These are phyloP conservation scores for Septoria petroselini DNA, from an alignment of 2,329 filamentous ascomycete species.

Conservation along the genomic window DNA sequence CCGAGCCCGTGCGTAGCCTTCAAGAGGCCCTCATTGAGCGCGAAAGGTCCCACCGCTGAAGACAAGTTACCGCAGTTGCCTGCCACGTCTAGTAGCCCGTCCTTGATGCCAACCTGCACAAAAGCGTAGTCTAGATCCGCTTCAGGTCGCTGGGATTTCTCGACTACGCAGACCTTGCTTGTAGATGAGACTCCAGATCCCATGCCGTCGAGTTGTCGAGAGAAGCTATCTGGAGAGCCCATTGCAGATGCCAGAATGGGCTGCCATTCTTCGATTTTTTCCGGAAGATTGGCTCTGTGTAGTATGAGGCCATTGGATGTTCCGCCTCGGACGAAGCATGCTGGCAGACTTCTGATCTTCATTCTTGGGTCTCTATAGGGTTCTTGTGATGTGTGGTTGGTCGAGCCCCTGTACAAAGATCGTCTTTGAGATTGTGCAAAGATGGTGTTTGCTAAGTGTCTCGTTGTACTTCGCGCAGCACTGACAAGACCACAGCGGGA, in stretches of 20 bases:
- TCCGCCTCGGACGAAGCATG: conserved; percentile 64
- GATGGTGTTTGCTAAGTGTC: background rate
- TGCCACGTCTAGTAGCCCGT: conserved; percentile 60
- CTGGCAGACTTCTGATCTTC: conserved; percentile 40
- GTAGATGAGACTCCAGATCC: conserved; percentile 67
- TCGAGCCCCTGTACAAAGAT: conserved; percentile 9
- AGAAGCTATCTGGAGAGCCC: conserved; percentile 64
- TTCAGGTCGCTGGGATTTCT: conserved; percentile 47
- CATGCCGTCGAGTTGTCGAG: conserved; percentile 69
- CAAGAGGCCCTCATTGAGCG: conserved; percentile 55
- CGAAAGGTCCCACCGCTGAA: conserved; percentile 63
- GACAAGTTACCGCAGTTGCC: conserved; percentile 77
- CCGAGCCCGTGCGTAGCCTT: conserved; percentile 31
- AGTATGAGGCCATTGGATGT: conserved; percentile 67
- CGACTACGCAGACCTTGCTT: conserved; percentile 68
- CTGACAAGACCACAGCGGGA: background rate
- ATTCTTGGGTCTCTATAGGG: conserved; percentile 15
- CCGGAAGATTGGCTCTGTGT: conserved; percentile 52
- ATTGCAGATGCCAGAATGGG: conserved; percentile 59
- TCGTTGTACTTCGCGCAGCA: background rate
- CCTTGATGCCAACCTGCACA: conserved; percentile 63
- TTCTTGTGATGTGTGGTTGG: conserved; percentile 2
- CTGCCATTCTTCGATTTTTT: conserved; percentile 47
- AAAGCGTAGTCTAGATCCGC: conserved; percentile 70
- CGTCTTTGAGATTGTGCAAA: background rate